Evolutionary conservation across 23 red algal genomes (phyloP).

Genomic region (Pyropia yezoensis): DNA sequence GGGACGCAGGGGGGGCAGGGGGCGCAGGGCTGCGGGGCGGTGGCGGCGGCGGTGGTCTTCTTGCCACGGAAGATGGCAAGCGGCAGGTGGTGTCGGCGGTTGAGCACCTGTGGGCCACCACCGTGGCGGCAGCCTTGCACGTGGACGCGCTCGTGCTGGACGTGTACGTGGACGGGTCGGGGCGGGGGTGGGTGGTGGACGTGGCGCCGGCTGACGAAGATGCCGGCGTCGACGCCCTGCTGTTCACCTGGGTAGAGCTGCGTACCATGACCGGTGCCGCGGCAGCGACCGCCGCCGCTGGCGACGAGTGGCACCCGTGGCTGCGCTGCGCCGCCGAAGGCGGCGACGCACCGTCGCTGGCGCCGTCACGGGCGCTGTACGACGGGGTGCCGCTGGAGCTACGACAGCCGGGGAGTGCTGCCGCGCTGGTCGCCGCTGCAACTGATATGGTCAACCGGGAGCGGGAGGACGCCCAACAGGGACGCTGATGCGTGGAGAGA

Average conservation of each 20-base stretch:
- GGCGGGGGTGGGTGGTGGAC: constrained; percentile 49
- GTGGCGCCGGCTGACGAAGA: constrained; percentile 19
- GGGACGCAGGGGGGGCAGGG: constrained; percentile 1
- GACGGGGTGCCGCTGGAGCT: constrained; percentile 51
- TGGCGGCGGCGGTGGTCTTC: constrained; percentile 4
- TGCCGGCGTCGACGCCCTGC: constrained; percentile 1
- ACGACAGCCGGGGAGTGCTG: constrained; percentile 4
- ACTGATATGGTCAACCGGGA: constrained; percentile 5
- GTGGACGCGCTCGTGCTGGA: constrained; percentile 53
- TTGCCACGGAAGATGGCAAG: background rate
- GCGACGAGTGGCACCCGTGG: constrained; percentile 21
- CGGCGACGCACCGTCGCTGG: background rate
- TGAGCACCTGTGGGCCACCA: background rate
- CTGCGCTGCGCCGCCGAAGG: constrained; percentile 23
- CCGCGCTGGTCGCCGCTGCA: constrained; percentile 12
- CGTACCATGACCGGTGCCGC: too few species aligned
- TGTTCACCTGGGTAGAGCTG: constrained; percentile 45
- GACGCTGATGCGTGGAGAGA: background rate
- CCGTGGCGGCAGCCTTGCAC: constrained; percentile 7
- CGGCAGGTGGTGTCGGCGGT: constrained; percentile 7
- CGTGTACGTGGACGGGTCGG: constrained; percentile 18
- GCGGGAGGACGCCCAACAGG: background rate
- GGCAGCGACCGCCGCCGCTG: constrained; percentile 5
- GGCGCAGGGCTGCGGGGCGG: constrained; percentile 8
- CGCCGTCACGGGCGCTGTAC: constrained; percentile 13